Conservation (phyloP, 75 land plant genomes). For the Sequoia sempervirens region DNA sequence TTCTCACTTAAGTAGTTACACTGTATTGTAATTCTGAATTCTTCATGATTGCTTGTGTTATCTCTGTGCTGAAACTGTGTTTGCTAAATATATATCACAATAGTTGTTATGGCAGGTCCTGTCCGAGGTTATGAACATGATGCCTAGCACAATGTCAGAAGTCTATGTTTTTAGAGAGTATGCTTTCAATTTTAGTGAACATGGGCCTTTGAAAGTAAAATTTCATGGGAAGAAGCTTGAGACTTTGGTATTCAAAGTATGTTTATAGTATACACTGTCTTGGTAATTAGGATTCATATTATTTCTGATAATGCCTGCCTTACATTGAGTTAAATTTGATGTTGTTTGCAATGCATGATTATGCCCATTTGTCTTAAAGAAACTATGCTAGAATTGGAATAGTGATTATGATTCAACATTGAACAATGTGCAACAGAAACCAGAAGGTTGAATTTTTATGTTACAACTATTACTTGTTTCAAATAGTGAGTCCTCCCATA, state of each 20-base stretch:
- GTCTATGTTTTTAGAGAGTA: not conserved
- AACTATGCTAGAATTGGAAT: not conserved
- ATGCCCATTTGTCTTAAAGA: not conserved
- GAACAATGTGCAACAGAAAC: not conserved
- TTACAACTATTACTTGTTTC: not conserved
- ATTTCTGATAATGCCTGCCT: not conserved
- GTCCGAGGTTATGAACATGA: not conserved
- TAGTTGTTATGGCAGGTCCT: not conserved
- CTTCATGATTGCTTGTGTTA: not conserved
- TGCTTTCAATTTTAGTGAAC: not conserved
- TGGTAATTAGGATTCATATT: not conserved
- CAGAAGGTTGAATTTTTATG: not conserved
- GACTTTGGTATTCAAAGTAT: not conserved
- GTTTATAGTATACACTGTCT: not conserved
- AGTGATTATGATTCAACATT: not conserved
- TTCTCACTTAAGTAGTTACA: not conserved
- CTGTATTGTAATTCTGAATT: not conserved
- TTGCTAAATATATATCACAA: not conserved
- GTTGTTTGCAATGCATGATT: not conserved
- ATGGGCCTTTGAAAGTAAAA: not conserved
- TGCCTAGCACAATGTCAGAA: not conserved
- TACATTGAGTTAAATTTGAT: not conserved
- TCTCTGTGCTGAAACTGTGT: not conserved
- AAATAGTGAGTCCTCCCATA: too few species aligned
- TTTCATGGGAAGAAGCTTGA: not conserved